These are phyloP conservation scores for Phytophthora pseudosyringae DNA, from an alignment of 352 stramenopile species.

Conservation along the genomic window DNA sequence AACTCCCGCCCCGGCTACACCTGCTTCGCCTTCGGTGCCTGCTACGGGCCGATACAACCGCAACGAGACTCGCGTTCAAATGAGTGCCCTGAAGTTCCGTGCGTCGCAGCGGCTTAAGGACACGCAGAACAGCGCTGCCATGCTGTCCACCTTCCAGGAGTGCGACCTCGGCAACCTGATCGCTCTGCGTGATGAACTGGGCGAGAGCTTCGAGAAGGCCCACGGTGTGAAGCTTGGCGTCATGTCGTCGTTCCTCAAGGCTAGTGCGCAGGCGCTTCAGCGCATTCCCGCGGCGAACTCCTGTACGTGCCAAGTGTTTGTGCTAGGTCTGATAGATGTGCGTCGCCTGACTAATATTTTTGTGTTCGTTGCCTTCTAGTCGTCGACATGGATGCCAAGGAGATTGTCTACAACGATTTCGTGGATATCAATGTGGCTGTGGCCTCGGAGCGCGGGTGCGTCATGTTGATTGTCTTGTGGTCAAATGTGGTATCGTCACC, in stretches of 20 bases:
- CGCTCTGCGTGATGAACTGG: slow-evolving; percentile 91
- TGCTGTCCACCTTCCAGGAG: slow-evolving; percentile 99
- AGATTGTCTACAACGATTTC: slow-evolving; percentile 99
- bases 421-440: slow-evolving; percentile 98
- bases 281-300: slow-evolving; percentile 97
- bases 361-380: slow-evolving; percentile 47
- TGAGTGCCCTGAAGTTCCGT: slow-evolving; percentile 96
- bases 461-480: slow-evolving; percentile 2
- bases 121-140: slow-evolving; percentile 97
- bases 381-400: slow-evolving; percentile 98
- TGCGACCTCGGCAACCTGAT: slow-evolving; percentile 97
- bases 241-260: slow-evolving; percentile 99
- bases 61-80: slow-evolving; percentile 90
- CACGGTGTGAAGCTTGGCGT: slow-evolving; percentile 99
- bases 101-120: slow-evolving; percentile 97
- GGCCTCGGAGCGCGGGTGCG: slow-evolving; percentile 91
- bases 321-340: background rate
- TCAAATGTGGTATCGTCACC: background rate
- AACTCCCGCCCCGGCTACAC: slow-evolving; percentile 35
- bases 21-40: slow-evolving; percentile 25
- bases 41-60: slow-evolving; percentile 51
- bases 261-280: slow-evolving; percentile 91
- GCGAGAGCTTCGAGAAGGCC: slow-evolving; percentile 95
- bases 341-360: slow-evolving; percentile 13
- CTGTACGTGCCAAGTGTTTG: slow-evolving; percentile 58